These are phyloP conservation scores for Calocybe indica DNA, from an alignment of 768 basidiomycete species.

Conservation along the genomic window DNA sequence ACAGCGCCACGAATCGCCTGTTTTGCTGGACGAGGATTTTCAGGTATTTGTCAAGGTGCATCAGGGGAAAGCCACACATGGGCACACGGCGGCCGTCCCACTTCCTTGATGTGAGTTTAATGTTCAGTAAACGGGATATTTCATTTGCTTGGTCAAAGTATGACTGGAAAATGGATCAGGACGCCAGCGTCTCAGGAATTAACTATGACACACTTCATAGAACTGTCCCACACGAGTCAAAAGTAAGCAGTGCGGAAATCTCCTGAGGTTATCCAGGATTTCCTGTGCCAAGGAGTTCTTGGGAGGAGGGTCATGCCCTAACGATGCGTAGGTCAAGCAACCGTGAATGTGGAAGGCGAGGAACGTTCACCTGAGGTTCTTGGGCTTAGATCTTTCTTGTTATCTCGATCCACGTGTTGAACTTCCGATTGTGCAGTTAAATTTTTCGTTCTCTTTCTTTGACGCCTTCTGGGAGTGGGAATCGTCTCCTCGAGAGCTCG, in stretches of 20 bases:
- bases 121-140: constrained; percentile 69
- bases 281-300: constrained; percentile 55
- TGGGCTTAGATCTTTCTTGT: too few species aligned
- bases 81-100: constrained; percentile 65
- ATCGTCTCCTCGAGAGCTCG: too few species aligned
- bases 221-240: constrained; percentile 93
- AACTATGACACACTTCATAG: constrained; percentile 64
- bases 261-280: constrained; percentile 63
- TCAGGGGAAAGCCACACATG: constrained; percentile 90
- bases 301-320: constrained; percentile 10
- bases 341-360: too few species aligned
- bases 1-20: constrained; percentile 84
- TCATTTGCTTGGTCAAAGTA: constrained; percentile 89
- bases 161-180: constrained; percentile 45
- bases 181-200: constrained; percentile 5
- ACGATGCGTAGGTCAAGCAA: too few species aligned
- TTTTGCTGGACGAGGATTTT: constrained; percentile 81
- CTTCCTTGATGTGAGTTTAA: constrained; percentile 74
- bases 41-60: constrained; percentile 81
- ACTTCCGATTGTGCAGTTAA: too few species aligned
- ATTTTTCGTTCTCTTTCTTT: too few species aligned
- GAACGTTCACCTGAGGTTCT: too few species aligned
- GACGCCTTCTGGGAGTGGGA: too few species aligned
- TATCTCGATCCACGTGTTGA: too few species aligned
- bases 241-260: constrained; percentile 84